A percentile compares a stretch with the other conserved stretches of the same genome.
Evolutionary conservation across 352 stramenopile species (phyloP).

Genomic region (Phytopythium litorale): DNA sequence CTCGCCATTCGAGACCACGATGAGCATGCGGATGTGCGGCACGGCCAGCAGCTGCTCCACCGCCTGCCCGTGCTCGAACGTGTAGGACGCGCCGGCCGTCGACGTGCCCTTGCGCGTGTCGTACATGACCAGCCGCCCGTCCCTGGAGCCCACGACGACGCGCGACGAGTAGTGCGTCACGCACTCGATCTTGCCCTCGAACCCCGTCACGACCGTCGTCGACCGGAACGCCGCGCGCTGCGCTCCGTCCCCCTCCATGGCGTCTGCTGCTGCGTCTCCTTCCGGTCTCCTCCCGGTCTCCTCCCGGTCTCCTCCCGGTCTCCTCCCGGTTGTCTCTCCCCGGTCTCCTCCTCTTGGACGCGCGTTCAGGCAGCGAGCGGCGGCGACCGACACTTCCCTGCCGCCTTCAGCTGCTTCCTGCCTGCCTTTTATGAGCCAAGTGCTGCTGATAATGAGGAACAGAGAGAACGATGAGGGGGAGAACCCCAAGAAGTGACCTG

Average conservation of each 20-base stretch:
- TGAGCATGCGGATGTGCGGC: slow-evolving; percentile 85
- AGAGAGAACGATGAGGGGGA: background rate
- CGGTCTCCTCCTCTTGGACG: background rate
- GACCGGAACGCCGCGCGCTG: slow-evolving; percentile 75
- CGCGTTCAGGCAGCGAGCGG: background rate
- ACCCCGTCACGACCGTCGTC: slow-evolving; percentile 64
- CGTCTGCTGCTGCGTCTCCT: background rate
- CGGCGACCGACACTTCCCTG: background rate
- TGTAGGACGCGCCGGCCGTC: slow-evolving; percentile 51
- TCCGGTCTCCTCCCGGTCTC: background rate
- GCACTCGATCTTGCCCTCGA: slow-evolving; percentile 81
- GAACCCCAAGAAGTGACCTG: background rate
- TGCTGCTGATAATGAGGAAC: background rate
- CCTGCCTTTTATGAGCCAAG: too few species aligned
- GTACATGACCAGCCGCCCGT: slow-evolving; percentile 83
- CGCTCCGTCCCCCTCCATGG: slow-evolving; percentile 6
- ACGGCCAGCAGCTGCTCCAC: slow-evolving; percentile 82
- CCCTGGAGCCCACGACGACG: slow-evolving; percentile 75
- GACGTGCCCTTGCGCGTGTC: slow-evolving; percentile 81
- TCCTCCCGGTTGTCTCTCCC: too few species aligned
- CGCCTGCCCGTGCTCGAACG: slow-evolving; percentile 65
- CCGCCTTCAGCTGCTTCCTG: background rate
- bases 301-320: background rate
- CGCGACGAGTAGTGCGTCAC: slow-evolving; percentile 87
- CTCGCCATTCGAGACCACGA: slow-evolving; percentile 75